Conservation (phyloP, 495 filamentous ascomycete species). For the Aspergillus steynii region DNA sequence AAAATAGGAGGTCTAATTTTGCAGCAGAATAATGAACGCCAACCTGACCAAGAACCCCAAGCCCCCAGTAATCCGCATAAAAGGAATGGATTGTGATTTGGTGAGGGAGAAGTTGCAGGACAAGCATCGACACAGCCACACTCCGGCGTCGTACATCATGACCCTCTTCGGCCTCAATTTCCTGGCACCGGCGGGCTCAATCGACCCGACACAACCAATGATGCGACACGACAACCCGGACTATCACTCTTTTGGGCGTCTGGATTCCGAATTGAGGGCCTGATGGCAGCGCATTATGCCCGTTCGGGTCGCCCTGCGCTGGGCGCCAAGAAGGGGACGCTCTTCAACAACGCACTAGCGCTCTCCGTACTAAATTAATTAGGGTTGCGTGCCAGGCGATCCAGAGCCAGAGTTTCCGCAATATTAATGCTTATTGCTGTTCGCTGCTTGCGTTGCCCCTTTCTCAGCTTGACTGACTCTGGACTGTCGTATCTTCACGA, state of each 20-base stretch:
- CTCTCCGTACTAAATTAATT: neutral
- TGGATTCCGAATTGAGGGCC: neutral
- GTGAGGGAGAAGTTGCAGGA: neutral
- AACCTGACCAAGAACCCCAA: neutral
- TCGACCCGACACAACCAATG: neutral
- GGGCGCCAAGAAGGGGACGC: neutral
- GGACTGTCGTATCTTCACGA: neutral
- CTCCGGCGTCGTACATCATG: neutral
- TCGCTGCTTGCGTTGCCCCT: too few species aligned
- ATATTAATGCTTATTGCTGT: too few species aligned
- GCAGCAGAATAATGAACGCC: neutral
- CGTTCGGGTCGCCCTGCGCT: neutral
- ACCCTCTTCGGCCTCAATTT: neutral
- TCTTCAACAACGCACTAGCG: neutral
- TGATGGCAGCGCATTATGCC: neutral
- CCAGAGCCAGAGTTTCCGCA: too few species aligned
- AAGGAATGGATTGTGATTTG: neutral
- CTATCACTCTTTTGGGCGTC: neutral
- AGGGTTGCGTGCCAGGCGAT: neutral
- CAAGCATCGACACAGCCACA: neutral
- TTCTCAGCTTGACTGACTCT: neutral
- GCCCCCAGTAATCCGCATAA: neutral
- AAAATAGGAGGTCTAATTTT: neutral
- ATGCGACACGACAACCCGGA: neutral
- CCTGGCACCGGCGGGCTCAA: neutral